A percentile compares a stretch with the other conserved stretches of the same genome.
phyloP scores from a whole-genome alignment of 768 basidiomycete species.

The Lentinula sp. region DNA sequence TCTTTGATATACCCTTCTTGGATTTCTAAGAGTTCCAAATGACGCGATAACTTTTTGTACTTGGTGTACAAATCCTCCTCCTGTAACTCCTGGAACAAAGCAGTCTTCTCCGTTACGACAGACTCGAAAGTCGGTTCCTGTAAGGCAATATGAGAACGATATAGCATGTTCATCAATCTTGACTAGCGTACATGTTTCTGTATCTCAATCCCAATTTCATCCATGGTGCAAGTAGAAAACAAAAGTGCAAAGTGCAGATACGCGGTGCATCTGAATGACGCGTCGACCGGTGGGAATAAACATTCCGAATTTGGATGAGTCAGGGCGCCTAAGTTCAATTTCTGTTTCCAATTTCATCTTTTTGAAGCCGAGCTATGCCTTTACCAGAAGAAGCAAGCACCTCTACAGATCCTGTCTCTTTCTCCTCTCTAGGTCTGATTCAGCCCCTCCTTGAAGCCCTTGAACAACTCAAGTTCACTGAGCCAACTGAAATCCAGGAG shows the following conservation, averaged over 20 bases:
- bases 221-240: conserved; percentile 47
- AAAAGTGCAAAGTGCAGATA: background rate
- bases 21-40: conserved; percentile 92
- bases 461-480: conserved; percentile 76
- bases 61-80: conserved; percentile 94
- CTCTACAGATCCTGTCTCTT: conserved; percentile 44
- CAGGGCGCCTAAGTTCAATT: background rate
- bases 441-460: conserved; percentile 86
- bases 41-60: conserved; percentile 93
- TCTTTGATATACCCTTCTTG: conserved; percentile 98
- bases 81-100: conserved; percentile 81
- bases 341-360: background rate
- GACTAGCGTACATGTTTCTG: conserved; percentile 56
- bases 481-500: conserved; percentile 87
- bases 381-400: conserved; percentile 57
- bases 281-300: conserved; percentile 7
- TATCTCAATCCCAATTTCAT: conserved; percentile 84
- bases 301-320: background rate
- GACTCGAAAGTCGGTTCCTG: conserved; percentile 91
- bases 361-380: conserved; percentile 36
- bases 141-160: conserved; percentile 1
- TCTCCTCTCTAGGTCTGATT: conserved; percentile 83
- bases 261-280: background rate
- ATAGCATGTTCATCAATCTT: background rate
- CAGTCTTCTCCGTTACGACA: conserved; percentile 83